Base-by-base conservation (phyloP, 768 basidiomycete species). In the Termitomyces titanicus region DNA sequence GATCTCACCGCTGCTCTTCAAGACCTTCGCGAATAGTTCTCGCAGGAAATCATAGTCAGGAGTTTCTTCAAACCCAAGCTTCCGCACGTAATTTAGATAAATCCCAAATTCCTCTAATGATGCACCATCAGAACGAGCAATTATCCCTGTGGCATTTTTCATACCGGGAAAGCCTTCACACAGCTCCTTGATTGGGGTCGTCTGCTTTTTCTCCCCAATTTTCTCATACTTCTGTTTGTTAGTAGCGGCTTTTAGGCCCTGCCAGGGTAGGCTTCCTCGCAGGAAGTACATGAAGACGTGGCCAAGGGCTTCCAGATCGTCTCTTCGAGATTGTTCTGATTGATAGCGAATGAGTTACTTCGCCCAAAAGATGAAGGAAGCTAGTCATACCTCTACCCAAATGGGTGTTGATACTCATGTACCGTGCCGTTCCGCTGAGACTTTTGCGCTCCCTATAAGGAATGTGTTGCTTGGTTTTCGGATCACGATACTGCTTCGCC, bases 201-300 rank as follows among this genome's bases (percentile, higher is more conserved):
- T 91, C 76, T 98, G 97, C 81, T 94, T 99, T 88, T 99, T 99
- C 79, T 99, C 96, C 60, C 96, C 96, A 70, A 99, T 99, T 81
- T 98, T 99, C 80, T 99, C 96, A 76, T 99, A 99, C 79, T 98
- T 93, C 72, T 98, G 97, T 78, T 99, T 99, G 80, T 99, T 98
- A 48, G 95, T 99, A 27, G 97, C 97, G 33, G 97, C 97, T 75
- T 98, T 98, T 55, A 99, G 82, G 54, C 97, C 97, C 68, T 99
- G 97, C 97, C 97, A 99, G 22, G 97, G 97, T 51, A 99, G 68
- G 64, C 94, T 96, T 20, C 97, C 97, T 51, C 97, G 84, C 49
- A 98, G 73, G 74, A 99, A 98, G 77, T 99, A 99, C 92, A 99
- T 97, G 78, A 99, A 99, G 63, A 99, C 97, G 74, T 99, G 97